phyloP scores from a whole-genome alignment of 2,329 filamentous ascomycete genomes.

The Colletotrichum costaricense region DNA sequence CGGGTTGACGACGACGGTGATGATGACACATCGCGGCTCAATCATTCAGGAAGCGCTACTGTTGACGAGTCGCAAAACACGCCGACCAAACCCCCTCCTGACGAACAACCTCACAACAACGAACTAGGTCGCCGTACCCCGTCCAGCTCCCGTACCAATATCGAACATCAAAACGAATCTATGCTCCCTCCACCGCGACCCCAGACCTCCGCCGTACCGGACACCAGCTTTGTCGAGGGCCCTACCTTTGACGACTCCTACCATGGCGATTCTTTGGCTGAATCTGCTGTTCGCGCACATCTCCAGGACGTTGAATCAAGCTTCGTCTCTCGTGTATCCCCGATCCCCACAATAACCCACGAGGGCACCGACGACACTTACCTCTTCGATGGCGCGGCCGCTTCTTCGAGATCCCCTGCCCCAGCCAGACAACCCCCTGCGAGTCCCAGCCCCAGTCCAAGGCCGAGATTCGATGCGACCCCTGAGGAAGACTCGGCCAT shows the following conservation, averaged over 20 bases:
- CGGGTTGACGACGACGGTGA: conserved; percentile 30
- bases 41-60: conserved; percentile 5
- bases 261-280: conserved; percentile 62
- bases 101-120: not conserved
- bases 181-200: conserved; percentile 39
- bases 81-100: conserved; percentile 9
- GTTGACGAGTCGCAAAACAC: conserved; percentile 22
- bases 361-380: conserved; percentile 69
- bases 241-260: conserved; percentile 49
- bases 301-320: conserved; percentile 74
- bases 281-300: conserved; percentile 66
- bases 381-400: conserved; percentile 61
- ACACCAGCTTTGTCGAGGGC: conserved; percentile 57
- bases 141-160: conserved; percentile 13
- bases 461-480: conserved; percentile 13
- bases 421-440: conserved; percentile 41
- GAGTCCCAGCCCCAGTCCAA: conserved; percentile 35
- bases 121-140: conserved; percentile 1
- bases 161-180: conserved; percentile 25
- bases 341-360: conserved; percentile 59
- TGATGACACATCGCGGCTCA: conserved; percentile 31
- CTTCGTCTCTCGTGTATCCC: conserved; percentile 69
- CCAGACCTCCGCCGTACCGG: conserved; percentile 38
- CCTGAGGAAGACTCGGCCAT: not conserved
- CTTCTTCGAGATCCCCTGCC: conserved; percentile 46